A percentile compares a stretch with the other conserved stretches of the same genome.
Conservation (phyloP, 2,329 filamentous ascomycete species). For the Verticillium tricorpus region DNA sequence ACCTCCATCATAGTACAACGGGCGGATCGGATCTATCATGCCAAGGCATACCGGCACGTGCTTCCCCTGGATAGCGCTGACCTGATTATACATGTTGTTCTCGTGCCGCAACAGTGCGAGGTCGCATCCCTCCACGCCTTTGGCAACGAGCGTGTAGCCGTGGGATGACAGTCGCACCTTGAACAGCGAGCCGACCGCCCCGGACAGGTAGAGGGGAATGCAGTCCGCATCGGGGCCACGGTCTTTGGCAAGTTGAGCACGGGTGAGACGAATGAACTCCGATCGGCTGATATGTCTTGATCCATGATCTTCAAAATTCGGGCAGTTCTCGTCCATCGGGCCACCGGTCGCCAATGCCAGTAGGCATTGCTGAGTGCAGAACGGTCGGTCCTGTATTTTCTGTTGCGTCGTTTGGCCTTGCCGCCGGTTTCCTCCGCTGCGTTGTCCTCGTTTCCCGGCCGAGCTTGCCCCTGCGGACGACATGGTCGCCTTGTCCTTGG, state of each 20-base stretch:
- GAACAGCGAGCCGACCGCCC: constrained; percentile 29
- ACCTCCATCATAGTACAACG: constrained; percentile 24
- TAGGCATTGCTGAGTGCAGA: constrained; percentile 23
- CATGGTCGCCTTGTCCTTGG: constrained; percentile 6
- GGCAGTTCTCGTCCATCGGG: constrained; percentile 21
- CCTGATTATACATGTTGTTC: constrained; percentile 22
- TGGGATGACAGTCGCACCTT: constrained; percentile 28
- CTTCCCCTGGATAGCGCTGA: constrained; percentile 25
- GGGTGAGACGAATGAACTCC: constrained; percentile 21
- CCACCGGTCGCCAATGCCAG: constrained; percentile 15
- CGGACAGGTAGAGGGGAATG: constrained; percentile 21
- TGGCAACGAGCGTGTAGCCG: constrained; percentile 34
- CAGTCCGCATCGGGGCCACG: constrained; percentile 23
- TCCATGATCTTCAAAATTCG: constrained; percentile 21
- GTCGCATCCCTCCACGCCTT: constrained; percentile 26
- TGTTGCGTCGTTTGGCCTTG: constrained; percentile 4
- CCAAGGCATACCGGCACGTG: constrained; percentile 30
- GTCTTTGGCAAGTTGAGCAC: constrained; percentile 23
- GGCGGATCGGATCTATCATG: constrained; percentile 19
- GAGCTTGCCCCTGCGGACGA: constrained; percentile 1
- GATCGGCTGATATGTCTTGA: constrained; percentile 16
- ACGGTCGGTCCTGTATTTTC: constrained; percentile 19
- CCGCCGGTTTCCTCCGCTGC: constrained; percentile 1
- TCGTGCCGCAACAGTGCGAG: constrained; percentile 20
- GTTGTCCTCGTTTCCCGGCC: constrained; percentile 3